A percentile compares a stretch with the other conserved stretches of the same genome.
Evolutionary conservation across 2,329 filamentous ascomycete genomes (phyloP).

Genomic region (Apiospora phragmitis): DNA sequence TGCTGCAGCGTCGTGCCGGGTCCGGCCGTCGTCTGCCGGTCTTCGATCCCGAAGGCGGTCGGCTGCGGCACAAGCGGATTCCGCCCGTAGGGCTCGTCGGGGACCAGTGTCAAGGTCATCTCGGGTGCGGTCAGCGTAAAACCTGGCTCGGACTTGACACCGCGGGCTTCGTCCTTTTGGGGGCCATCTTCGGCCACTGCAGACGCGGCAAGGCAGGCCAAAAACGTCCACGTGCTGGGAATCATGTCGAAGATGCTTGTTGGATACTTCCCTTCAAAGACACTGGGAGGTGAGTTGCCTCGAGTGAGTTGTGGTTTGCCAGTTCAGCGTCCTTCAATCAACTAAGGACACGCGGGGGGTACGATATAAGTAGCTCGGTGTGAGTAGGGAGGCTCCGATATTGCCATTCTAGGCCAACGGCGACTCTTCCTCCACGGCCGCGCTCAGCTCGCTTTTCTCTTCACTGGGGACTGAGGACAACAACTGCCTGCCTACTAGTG

Average conservation of each 20-base stretch:
- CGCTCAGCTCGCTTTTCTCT: neutral
- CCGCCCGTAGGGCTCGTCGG: neutral
- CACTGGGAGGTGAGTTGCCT: neutral
- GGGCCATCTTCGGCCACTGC: neutral
- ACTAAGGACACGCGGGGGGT: neutral
- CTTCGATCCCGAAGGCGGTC: neutral
- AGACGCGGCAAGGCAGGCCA: neutral
- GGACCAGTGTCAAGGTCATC: neutral
- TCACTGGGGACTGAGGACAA: neutral
- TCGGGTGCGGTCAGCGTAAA: neutral
- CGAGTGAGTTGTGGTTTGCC: neutral
- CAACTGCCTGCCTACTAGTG: too few relatives aligned
- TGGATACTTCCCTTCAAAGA: neutral
- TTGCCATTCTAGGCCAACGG: neutral
- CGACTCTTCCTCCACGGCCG: neutral
- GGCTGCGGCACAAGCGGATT: neutral
- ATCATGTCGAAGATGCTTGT: neutral
- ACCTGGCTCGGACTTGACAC: neutral
- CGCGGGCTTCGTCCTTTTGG: neutral
- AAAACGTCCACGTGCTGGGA: neutral
- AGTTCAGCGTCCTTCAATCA: too few relatives aligned
- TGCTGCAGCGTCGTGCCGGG: conserved; percentile 41
- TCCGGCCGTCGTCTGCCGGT: neutral
- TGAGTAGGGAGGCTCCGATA: neutral
- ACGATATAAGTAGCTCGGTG: neutral